These are phyloP conservation scores for Rhododendron simsii DNA, from an alignment of 148 eudicot species.

Conservation along the genomic window DNA sequence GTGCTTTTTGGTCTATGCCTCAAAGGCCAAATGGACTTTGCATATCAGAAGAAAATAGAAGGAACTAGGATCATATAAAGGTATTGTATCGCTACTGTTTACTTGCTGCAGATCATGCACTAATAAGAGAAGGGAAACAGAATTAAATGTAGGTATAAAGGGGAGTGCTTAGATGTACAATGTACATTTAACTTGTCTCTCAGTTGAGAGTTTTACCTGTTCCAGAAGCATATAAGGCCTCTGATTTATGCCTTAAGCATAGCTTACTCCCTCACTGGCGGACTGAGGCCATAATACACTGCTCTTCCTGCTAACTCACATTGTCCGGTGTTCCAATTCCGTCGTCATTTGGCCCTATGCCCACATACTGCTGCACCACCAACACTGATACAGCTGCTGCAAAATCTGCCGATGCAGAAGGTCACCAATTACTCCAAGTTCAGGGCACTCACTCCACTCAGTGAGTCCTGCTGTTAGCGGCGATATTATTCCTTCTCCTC, in stretches of 20 bases:
- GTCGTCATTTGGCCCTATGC: constrained; percentile 11
- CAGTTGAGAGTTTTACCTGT: too few species aligned
- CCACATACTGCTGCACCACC: constrained; percentile 51
- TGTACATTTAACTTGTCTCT: too few species aligned
- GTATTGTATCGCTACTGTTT: too few species aligned
- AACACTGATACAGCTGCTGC: constrained; percentile 30
- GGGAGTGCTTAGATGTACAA: too few species aligned
- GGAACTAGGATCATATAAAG: too few species aligned
- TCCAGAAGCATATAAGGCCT: neutral
- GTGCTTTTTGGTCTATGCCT: too few species aligned
- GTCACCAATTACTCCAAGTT: constrained; percentile 36
- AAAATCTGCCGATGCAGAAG: constrained; percentile 30
- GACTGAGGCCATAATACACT: neutral
- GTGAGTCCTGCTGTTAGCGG: constrained; percentile 31
- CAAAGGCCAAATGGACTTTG: too few species aligned
- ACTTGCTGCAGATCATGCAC: too few species aligned
- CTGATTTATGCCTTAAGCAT: neutral
- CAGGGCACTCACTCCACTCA: constrained; percentile 43
- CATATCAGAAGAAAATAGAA: too few species aligned
- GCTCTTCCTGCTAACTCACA: neutral
- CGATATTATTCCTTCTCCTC: constrained; percentile 25
- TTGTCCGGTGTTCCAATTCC: neutral
- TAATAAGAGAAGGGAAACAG: too few species aligned
- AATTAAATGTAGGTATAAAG: too few species aligned
- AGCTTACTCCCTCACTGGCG: neutral